A percentile compares a stretch with the other conserved stretches of the same genome.
These are phyloP conservation scores for Phytopythium sindhum DNA, from an alignment of 352 stramenopile species.

Conservation along the genomic window DNA sequence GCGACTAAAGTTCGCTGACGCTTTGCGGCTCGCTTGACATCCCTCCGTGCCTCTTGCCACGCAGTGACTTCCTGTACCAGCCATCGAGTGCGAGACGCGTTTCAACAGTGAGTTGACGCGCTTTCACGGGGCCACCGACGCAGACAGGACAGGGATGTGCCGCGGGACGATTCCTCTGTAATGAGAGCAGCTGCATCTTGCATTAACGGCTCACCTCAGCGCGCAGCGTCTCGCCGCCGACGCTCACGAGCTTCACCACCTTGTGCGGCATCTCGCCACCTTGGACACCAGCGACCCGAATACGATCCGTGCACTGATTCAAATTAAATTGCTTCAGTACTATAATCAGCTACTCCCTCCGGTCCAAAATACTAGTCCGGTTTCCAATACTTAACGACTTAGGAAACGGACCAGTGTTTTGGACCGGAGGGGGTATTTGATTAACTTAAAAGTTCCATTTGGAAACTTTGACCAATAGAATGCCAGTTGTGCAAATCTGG, in stretches of 20 bases:
- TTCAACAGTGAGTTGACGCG: neutral
- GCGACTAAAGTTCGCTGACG: conserved; percentile 8
- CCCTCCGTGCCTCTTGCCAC: conserved; percentile 2
- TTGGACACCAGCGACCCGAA: neutral
- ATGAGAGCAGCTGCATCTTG: neutral
- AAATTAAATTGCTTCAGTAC: neutral
- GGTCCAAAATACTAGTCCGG: no score
- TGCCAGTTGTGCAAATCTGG: neutral
- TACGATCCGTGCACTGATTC: neutral
- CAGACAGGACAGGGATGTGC: neutral
- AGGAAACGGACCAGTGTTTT: no score
- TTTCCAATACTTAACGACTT: no score
- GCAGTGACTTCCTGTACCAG: neutral
- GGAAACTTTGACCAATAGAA: no score
- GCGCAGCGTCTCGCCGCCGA: conserved; percentile 27
- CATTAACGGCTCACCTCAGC: conserved; percentile 1
- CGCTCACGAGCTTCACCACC: conserved; percentile 28
- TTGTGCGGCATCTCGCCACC: neutral
- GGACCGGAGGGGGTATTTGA: no score
- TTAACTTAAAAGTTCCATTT: no score
- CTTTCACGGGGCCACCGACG: neutral
- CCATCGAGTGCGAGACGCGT: neutral
- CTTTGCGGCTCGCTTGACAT: conserved; percentile 19
- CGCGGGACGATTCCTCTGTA: neutral
- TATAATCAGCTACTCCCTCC: no score